Percentiles rank a stretch among this genome's conserved stretches.
Evolutionary conservation across 306 rosid genomes (phyloP).

Genomic region (Quercus agrifolia): DNA sequence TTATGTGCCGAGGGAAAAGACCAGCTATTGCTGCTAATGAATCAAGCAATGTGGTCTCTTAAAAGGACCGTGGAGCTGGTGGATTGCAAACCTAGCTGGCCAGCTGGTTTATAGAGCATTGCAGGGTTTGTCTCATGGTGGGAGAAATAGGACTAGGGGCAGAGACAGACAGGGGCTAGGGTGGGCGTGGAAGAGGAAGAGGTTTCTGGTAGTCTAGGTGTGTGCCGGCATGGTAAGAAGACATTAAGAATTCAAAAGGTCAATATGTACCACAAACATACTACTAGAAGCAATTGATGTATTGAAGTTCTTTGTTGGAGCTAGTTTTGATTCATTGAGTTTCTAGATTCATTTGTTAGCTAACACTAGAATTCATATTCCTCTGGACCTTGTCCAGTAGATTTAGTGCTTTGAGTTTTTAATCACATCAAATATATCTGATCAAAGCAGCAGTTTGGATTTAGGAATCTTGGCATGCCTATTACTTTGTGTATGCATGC

Average conservation of each 20-base stretch:
- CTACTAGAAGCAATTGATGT: conserved; percentile 32
- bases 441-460: neutral
- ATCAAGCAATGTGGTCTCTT: conserved; percentile 48
- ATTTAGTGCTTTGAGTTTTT: conserved; percentile 5
- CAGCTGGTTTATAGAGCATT: conserved; percentile 55
- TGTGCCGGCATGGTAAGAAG: conserved; percentile 6
- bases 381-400: conserved; percentile 9
- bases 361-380: neutral
- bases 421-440: neutral
- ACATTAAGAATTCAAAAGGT: neutral
- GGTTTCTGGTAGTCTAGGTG: conserved; percentile 46
- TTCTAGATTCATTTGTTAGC: conserved; percentile 14
- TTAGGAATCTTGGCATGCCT: neutral
- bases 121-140: conserved; percentile 74
- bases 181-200: conserved; percentile 74
- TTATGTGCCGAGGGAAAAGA: conserved; percentile 67
- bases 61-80: conserved; percentile 81
- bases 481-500: neutral
- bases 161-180: conserved; percentile 64
- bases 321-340: conserved; percentile 42
- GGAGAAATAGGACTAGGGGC: conserved; percentile 56
- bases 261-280: conserved; percentile 26
- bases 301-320: conserved; percentile 42
- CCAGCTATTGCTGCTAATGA: conserved; percentile 55
- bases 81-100: conserved; percentile 72